Conservation (phyloP, 2,329 filamentous ascomycete genomes). For the Fusarium redolens region DNA sequence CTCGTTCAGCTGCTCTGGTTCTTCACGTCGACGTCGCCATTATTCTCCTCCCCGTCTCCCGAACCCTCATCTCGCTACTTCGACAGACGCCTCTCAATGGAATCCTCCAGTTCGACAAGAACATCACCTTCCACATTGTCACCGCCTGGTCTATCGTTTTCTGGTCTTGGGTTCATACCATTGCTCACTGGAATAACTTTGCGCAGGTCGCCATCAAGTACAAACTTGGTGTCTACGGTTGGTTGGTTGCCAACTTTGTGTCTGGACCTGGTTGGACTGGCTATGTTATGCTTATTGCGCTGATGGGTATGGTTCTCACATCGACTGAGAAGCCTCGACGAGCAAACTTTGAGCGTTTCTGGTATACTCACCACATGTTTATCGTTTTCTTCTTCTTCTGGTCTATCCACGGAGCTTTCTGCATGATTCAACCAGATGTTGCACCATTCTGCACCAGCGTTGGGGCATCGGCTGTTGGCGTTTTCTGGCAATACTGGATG, state of each 20-base stretch:
- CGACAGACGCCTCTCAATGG: constrained; percentile 86
- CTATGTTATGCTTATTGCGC: constrained; percentile 82
- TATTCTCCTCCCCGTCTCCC: constrained; percentile 83
- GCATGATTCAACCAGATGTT: constrained; percentile 88
- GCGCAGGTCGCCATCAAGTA: constrained; percentile 80
- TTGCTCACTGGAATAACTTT: constrained; percentile 90
- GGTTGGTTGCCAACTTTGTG: constrained; percentile 79
- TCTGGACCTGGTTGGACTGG: constrained; percentile 88
- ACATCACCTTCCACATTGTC: constrained; percentile 87
- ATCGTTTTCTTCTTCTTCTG: constrained; percentile 91
- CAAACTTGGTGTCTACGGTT: constrained; percentile 81
- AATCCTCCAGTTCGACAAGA: constrained; percentile 90
- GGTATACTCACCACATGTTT: constrained; percentile 91
- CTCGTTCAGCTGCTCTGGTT: constrained; percentile 78
- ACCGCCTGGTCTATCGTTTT: constrained; percentile 90
- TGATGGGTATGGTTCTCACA: constrained; percentile 83
- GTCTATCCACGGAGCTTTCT: constrained; percentile 89
- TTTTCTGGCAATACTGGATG: constrained; percentile 93
- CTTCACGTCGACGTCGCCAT: constrained; percentile 86
- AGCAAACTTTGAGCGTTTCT: constrained; percentile 89
- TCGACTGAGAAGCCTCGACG: constrained; percentile 82
- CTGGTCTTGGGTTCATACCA: constrained; percentile 87
- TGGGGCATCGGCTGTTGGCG: constrained; percentile 73
- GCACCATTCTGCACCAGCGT: constrained; percentile 81
- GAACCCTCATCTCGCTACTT: constrained; percentile 83